Conservation (phyloP, 2,329 filamentous ascomycete species). For the Fusarium vanettenii region DNA sequence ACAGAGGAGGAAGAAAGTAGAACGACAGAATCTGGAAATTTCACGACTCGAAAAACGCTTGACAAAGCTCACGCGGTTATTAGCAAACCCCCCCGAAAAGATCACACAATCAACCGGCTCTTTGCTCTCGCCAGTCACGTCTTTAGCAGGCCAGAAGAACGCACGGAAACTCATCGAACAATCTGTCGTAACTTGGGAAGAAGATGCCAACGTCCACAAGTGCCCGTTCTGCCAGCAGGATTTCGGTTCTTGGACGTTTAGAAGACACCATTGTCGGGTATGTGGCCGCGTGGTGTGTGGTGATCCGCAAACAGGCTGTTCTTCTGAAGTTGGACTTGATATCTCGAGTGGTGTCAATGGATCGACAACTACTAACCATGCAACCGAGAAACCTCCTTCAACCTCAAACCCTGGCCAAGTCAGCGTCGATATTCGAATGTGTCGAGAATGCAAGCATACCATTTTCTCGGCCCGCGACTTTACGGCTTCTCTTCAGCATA, state of each 20-base stretch:
- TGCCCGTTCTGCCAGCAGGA: slow-evolving; percentile 98
- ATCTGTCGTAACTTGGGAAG: slow-evolving; percentile 93
- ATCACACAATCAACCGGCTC: slow-evolving; percentile 61
- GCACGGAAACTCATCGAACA: slow-evolving; percentile 87
- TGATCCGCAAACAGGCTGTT: slow-evolving; percentile 86
- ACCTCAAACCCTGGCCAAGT: slow-evolving; percentile 60
- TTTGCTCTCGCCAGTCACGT: slow-evolving; percentile 70
- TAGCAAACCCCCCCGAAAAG: slow-evolving; percentile 80
- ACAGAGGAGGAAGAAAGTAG: slow-evolving; percentile 80
- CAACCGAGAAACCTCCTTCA: slow-evolving; percentile 56
- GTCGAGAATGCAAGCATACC: slow-evolving; percentile 81
- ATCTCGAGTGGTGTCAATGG: slow-evolving; percentile 65
- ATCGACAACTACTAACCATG: slow-evolving; percentile 38
- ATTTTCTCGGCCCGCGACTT: slow-evolving; percentile 80
- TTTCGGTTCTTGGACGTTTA: slow-evolving; percentile 92
- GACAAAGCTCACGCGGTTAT: slow-evolving; percentile 86
- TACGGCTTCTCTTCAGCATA: slow-evolving; percentile 72
- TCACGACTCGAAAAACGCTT: slow-evolving; percentile 91
- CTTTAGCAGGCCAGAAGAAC: slow-evolving; percentile 75
- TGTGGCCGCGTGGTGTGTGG: slow-evolving; percentile 95
- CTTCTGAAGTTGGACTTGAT: slow-evolving; percentile 83
- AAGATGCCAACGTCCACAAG: slow-evolving; percentile 80
- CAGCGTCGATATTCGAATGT: slow-evolving; percentile 88
- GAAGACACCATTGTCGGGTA: slow-evolving; percentile 92
- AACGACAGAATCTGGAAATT: slow-evolving; percentile 87